Conservation (phyloP, 139 green algal species). For the Bryopsis sp. region DNA sequence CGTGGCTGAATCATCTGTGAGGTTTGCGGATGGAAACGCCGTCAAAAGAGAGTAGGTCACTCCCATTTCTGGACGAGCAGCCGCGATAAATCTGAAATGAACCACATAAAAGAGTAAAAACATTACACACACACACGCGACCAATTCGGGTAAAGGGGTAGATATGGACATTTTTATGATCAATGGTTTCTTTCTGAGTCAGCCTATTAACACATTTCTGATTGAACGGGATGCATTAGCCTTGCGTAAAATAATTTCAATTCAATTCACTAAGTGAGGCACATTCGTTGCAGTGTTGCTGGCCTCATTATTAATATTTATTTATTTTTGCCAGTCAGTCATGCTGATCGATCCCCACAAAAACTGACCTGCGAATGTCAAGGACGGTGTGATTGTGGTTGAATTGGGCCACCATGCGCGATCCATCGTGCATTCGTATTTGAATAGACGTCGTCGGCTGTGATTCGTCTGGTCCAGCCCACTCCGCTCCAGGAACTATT, state of each 20-base stretch:
- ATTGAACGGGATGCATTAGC: too few species aligned
- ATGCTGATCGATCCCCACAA: background rate
- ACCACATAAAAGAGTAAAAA: background rate
- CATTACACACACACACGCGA: background rate
- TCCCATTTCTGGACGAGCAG: slow-evolving; percentile 46
- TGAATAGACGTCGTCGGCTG: slow-evolving; percentile 73
- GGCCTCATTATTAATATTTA: background rate
- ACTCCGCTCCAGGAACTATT: slow-evolving; percentile 33
- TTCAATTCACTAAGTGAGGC: too few species aligned
- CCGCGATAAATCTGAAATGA: slow-evolving; percentile 50
- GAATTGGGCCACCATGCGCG: slow-evolving; percentile 69
- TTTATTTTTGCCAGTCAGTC: background rate
- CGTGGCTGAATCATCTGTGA: slow-evolving; percentile 55
- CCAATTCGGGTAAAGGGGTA: background rate
- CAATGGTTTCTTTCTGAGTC: too few species aligned
- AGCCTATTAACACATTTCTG: too few species aligned
- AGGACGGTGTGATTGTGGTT: slow-evolving; percentile 69
- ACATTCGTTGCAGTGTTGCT: too few species aligned
- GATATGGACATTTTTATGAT: too few species aligned
- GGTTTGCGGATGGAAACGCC: slow-evolving; percentile 50
- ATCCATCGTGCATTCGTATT: slow-evolving; percentile 73
- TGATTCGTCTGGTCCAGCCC: slow-evolving; percentile 59
- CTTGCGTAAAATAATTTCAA: too few species aligned
- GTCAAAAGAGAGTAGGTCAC: slow-evolving; percentile 52
- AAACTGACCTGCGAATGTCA: slow-evolving; percentile 56